Percentiles rank a stretch among this genome's conserved stretches.
Conservation (phyloP, 768 basidiomycete genomes). For the Suillus hirtellus region DNA sequence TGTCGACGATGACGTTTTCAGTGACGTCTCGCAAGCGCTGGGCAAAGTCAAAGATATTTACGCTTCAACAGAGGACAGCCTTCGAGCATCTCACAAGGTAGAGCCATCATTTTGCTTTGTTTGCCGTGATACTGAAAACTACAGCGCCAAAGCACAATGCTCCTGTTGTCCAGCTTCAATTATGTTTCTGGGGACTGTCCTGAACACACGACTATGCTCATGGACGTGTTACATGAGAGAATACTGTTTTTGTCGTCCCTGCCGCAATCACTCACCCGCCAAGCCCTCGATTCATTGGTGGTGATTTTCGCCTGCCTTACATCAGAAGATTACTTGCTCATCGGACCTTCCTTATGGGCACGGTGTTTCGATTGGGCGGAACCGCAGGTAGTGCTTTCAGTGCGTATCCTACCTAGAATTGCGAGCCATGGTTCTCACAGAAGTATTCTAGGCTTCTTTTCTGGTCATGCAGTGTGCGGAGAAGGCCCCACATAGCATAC, state of each 20-base stretch:
- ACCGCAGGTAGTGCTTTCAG: constrained; percentile 49
- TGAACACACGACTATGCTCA: constrained; percentile 31
- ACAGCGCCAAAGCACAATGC: constrained; percentile 46
- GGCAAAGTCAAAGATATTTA: constrained; percentile 52
- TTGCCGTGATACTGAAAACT: constrained; percentile 1
- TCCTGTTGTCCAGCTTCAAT: constrained; percentile 34
- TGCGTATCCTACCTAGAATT: constrained; percentile 31
- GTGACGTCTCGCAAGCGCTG: constrained; percentile 43
- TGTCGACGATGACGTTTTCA: constrained; percentile 40
- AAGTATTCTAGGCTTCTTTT: constrained; percentile 51
- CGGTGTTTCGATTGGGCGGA: constrained; percentile 43
- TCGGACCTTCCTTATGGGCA: constrained; percentile 62
- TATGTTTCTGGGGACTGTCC: constrained; percentile 9
- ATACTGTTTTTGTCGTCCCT: constrained; percentile 44
- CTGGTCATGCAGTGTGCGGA: constrained; percentile 75
- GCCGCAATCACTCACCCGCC: constrained; percentile 44
- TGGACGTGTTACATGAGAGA: constrained; percentile 38
- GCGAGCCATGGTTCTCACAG: neutral
- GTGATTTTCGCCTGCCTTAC: constrained; percentile 56
- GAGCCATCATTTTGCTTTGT: constrained; percentile 13
- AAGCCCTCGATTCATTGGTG: constrained; percentile 62
- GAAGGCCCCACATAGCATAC: constrained; percentile 50
- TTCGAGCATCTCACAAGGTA: constrained; percentile 48
- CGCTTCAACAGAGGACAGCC: constrained; percentile 46
- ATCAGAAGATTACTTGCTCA: constrained; percentile 46